Conservation (phyloP, 495 filamentous ascomycete genomes). For the Talaromyces trachyspermus region DNA sequence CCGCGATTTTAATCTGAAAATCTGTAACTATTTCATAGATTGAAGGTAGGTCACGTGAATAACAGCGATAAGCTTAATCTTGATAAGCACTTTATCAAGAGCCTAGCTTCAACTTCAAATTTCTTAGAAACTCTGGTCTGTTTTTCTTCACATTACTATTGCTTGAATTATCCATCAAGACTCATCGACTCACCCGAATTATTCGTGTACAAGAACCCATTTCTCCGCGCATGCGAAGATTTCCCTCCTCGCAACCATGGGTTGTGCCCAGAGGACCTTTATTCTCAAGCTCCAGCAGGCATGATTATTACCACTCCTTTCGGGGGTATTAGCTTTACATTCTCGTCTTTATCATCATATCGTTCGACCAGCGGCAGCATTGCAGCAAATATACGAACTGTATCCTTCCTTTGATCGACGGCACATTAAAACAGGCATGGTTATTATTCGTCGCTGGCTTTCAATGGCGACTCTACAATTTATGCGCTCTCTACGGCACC, state of each 20-base stretch:
- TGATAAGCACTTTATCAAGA: too few relatives aligned
- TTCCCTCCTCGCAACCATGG: not conserved
- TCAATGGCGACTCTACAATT: conserved; percentile 54
- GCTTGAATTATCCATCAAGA: not conserved
- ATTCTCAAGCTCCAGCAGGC: not conserved
- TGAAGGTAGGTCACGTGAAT: too few relatives aligned
- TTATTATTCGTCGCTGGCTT: not conserved
- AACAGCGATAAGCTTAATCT: too few relatives aligned
- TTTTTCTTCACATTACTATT: too few relatives aligned
- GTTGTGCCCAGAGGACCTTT: not conserved
- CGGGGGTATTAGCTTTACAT: not conserved
- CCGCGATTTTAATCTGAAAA: too few relatives aligned
- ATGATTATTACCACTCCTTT: not conserved
- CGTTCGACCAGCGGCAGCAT: not conserved
- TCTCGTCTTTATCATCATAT: not conserved
- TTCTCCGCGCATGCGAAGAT: conserved; percentile 8
- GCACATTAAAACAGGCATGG: not conserved
- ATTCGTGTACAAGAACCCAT: not conserved
- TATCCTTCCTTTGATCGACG: not conserved
- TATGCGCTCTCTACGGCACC: conserved; percentile 87
- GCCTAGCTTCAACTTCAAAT: too few relatives aligned
- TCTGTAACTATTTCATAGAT: too few relatives aligned
- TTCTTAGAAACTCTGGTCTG: not conserved
- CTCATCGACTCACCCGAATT: not conserved
- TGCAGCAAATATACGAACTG: too few relatives aligned